Evolutionary conservation across 1,139 yeast species (phyloP), one percentile per base, ranked within the genome.

Genomic region (Geotrichum carabidarum): DNA sequence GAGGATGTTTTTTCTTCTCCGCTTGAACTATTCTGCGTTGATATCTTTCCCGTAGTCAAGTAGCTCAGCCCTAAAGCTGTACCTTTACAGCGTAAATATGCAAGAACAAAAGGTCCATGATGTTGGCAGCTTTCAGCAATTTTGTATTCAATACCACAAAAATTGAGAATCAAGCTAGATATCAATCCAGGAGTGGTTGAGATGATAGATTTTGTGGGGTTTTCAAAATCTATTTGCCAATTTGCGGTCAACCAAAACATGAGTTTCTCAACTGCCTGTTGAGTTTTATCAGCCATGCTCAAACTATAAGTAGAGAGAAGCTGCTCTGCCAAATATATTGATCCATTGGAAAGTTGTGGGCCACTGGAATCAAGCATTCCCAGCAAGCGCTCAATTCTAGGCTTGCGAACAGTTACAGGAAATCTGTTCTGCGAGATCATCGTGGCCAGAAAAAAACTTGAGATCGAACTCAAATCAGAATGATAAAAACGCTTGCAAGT

Each of bases 331-430:
- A 49, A 44, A 6, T 45, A 11, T 7, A 45, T 17, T 4, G 54
- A 46, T 9, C 57, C 57, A 43, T 46, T 54, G 12, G 57, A 54
- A 14, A 50, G 31, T 6, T 27, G 36, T 4, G 57, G 54, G 30
- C 57, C 57, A 47, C 54, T 54, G 2, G 50, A 44, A 38, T 50
- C 54, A 44, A 54, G 49, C 53, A 53, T 49, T 15, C 53, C 50
- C 8, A 53, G 38, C 8, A 53, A 30, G 12, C 56, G 31, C 17
- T 53, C 56, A 22, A 49, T 40, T 12, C 50, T 35, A 2, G 44
- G 32, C 14, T 44, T 38, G 22, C 46, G 43, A 2, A 22, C 30
- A 12, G 44, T n/a, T 2, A 50, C 45, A 11, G 53, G 37, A 1
- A 53, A 12, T 18, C 45, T 44, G 30, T 49, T 49, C n/a, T 49